Conservation (phyloP, 2,329 filamentous ascomycete genomes). For the Aspergillus vadensis region DNA sequence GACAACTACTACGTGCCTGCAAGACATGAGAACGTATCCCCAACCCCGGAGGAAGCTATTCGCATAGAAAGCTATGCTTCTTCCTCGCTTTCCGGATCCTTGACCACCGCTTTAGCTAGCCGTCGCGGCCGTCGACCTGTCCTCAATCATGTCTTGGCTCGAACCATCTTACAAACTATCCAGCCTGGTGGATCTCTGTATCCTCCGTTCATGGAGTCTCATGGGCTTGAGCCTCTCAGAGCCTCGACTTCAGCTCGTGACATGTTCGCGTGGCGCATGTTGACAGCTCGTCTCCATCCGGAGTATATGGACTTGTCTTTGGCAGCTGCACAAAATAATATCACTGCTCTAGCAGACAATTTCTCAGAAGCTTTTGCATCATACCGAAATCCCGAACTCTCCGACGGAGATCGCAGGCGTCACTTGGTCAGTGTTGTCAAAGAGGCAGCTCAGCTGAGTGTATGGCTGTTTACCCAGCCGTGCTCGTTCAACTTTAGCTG, state of each 20-base stretch:
- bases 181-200: slow-evolving; percentile 17
- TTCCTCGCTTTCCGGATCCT: slow-evolving; percentile 17
- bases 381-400: slow-evolving; percentile 21
- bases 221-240: neutral
- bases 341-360: slow-evolving; percentile 8
- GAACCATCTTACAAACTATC: slow-evolving; percentile 22
- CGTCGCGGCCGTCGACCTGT: slow-evolving; percentile 14
- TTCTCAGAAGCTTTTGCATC: slow-evolving; percentile 26
- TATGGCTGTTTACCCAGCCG: slow-evolving; percentile 33
- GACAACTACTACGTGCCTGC: slow-evolving; percentile 38
- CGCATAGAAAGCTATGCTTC: slow-evolving; percentile 24
- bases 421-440: slow-evolving; percentile 26
- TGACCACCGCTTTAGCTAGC: slow-evolving; percentile 21
- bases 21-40: neutral
- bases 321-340: neutral
- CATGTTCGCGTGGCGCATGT: slow-evolving; percentile 33
- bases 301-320: neutral
- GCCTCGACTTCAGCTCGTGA: slow-evolving; percentile 16
- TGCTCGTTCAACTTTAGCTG: slow-evolving; percentile 27
- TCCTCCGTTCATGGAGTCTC: slow-evolving; percentile 8
- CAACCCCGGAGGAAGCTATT: slow-evolving; percentile 1
- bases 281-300: slow-evolving; percentile 26
- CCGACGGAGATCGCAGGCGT: slow-evolving; percentile 15
- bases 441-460: slow-evolving; percentile 25
- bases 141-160: slow-evolving; percentile 27